Evolutionary conservation across 345 rosid genomes (phyloP), one percentile per base, ranked within the genome.

Genomic region (Citrus unshiu): DNA sequence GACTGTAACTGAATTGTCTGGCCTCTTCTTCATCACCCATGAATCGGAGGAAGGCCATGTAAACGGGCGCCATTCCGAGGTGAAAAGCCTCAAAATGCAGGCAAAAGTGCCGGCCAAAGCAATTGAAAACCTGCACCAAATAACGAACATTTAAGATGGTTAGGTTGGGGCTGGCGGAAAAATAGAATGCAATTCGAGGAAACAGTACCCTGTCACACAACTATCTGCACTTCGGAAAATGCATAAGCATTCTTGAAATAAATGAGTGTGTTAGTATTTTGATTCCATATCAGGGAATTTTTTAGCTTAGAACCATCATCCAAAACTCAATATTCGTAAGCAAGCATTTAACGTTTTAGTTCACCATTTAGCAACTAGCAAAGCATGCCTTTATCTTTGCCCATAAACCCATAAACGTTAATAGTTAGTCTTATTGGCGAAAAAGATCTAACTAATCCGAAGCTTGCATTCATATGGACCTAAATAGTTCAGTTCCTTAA

Each of bases 21-120:
- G 90, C 88, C 61, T 87, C 90, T 0, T 86, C 87, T 30, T 87
- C 90, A 4, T 74, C 81, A 7, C 92, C 92, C 92, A 89, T 89
- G 85, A 89, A 89, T 39, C 89, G 87, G 58, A 89, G 81, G 78
- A 87, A 87, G 29, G 90, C 90, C 89, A 89, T 89, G 89, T 87
- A 89, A 65, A 87, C 88, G 2, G 92, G 90, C 18, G 89, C 88
- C 64, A n/a, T 79, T 19, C 88, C 92, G 0, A 89, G 81, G n/a
- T 76, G 88, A 78, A 86, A 87, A 1, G 90, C 88, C 87, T 89
- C 92, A n/a, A 89, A 89, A 72, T 89, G 92, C 80, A 89, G 74
- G 78, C 92, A 89, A 72, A 89, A 89, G 39, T 87, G 88, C 43
- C 85, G 29, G 9, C 88, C 92, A 22, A 86, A 89, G 80, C 90